Percentiles rank a stretch among this genome's conserved stretches.
These are phyloP conservation scores for Solanum pimpinellifolium DNA, from an alignment of 257 asterid genomes.

Conservation along the genomic window DNA sequence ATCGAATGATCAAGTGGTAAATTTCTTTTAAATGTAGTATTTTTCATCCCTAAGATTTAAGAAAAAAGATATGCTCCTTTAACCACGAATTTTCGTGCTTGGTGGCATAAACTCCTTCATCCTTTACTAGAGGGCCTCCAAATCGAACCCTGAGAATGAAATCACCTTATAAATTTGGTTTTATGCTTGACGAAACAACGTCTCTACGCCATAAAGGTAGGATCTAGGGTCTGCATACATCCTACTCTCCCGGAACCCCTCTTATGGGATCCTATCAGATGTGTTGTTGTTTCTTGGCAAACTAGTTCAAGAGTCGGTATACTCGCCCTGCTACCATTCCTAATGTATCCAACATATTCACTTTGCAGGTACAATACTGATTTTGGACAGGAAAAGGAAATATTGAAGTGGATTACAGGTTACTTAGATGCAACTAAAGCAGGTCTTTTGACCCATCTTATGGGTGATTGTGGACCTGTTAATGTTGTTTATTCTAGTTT, in stretches of 20 bases:
- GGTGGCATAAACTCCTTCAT: background rate
- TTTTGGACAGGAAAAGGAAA: slow-evolving; percentile 75
- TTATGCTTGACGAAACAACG: background rate
- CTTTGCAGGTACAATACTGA: slow-evolving; percentile 73
- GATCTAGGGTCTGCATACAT: background rate
- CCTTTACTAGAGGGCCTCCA: background rate
- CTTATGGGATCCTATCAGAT: background rate
- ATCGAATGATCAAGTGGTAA: slow-evolving; percentile 68
- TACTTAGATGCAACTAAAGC: slow-evolving; percentile 78
- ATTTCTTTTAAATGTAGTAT: background rate
- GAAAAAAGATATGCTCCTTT: background rate
- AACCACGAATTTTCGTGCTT: background rate
- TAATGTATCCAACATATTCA: background rate
- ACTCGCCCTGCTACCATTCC: background rate
- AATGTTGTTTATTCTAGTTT: slow-evolving; percentile 48
- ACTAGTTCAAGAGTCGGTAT: background rate
- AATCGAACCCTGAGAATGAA: background rate
- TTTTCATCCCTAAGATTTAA: background rate
- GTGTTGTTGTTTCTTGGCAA: background rate
- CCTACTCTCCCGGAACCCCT: background rate
- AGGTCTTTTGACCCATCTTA: slow-evolving; percentile 70
- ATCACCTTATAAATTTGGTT: background rate
- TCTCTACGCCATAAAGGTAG: background rate
- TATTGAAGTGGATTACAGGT: slow-evolving; percentile 53
- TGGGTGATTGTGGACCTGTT: slow-evolving; percentile 59